Percentiles rank a stretch among this genome's conserved stretches.
Evolutionary conservation across 1,284 basidiomycete genomes (phyloP).

Genomic region (Sporisorium sorghi): DNA sequence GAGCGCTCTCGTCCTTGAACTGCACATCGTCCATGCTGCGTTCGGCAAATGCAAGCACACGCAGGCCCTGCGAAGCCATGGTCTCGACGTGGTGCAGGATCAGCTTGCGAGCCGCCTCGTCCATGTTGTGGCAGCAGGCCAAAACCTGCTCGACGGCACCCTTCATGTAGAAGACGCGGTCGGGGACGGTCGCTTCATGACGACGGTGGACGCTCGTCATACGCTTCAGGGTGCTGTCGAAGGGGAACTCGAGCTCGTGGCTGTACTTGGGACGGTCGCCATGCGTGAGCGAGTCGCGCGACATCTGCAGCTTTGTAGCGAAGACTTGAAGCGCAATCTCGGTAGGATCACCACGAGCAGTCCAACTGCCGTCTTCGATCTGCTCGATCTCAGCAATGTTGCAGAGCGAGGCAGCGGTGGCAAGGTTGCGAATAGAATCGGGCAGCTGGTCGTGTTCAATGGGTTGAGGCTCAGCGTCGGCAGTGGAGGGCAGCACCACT

Average conservation of each 20-base stretch:
- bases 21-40: slow-evolving; percentile 51
- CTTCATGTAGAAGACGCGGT: slow-evolving; percentile 56
- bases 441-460: slow-evolving; percentile 37
- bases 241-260: slow-evolving; percentile 58
- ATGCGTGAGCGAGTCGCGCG: slow-evolving; percentile 36
- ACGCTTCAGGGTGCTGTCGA: slow-evolving; percentile 62
- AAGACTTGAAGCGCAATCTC: slow-evolving; percentile 63
- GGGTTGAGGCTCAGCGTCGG: slow-evolving; percentile 13
- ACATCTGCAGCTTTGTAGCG: slow-evolving; percentile 50
- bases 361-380: slow-evolving; percentile 38
- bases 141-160: slow-evolving; percentile 63
- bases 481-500: slow-evolving; percentile 22
- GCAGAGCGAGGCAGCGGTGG: slow-evolving; percentile 60
- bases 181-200: slow-evolving; percentile 13
- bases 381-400: slow-evolving; percentile 60
- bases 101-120: slow-evolving; percentile 38
- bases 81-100: slow-evolving; percentile 58
- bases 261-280: slow-evolving; percentile 28
- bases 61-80: slow-evolving; percentile 60
- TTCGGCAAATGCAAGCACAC: slow-evolving; percentile 61
- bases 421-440: slow-evolving; percentile 34
- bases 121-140: slow-evolving; percentile 52
- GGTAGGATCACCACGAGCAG: slow-evolving; percentile 60
- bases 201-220: slow-evolving; percentile 58
- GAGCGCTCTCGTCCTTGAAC: slow-evolving; percentile 49